Percentiles rank a stretch among this genome's conserved stretches.
Conservation (phyloP, 2,329 filamentous ascomycete genomes). For the Coniochaeta sp. region DNA sequence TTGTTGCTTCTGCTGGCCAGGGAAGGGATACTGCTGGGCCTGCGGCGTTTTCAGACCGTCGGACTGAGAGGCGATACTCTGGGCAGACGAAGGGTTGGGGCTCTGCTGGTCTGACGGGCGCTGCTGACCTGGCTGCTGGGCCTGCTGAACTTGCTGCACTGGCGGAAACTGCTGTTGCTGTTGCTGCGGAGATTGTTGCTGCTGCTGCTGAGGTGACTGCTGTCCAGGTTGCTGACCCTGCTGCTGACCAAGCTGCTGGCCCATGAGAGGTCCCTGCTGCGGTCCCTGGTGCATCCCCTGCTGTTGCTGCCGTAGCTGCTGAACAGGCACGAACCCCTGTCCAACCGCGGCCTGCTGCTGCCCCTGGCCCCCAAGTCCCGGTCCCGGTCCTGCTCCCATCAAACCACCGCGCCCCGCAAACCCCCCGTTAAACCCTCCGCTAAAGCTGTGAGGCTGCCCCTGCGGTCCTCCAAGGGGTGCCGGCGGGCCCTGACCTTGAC, state of each 20-base stretch:
- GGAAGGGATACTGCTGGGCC: neutral
- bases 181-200: too few species aligned
- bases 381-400: too few species aligned
- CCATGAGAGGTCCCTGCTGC: too few species aligned
- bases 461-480: neutral
- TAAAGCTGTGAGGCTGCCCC: too few species aligned
- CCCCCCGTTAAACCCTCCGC: neutral
- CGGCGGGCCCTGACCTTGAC: too few species aligned
- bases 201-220: neutral
- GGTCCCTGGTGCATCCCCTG: too few species aligned
- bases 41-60: neutral
- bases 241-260: neutral
- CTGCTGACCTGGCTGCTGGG: neutral
- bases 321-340: neutral
- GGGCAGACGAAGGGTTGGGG: neutral
- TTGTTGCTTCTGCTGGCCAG: slow-evolving; percentile 4
- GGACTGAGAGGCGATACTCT: neutral
- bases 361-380: too few species aligned
- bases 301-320: neutral
- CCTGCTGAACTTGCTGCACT: neutral
- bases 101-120: neutral
- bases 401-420: too few species aligned
- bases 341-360: neutral
- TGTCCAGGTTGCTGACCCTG: neutral
- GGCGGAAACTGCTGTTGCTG: slow-evolving; percentile 3